Evolutionary conservation across 495 filamentous ascomycete genomes (phyloP), one percentile per base, ranked within the genome.

Genomic region (Aspergillus panamensis): DNA sequence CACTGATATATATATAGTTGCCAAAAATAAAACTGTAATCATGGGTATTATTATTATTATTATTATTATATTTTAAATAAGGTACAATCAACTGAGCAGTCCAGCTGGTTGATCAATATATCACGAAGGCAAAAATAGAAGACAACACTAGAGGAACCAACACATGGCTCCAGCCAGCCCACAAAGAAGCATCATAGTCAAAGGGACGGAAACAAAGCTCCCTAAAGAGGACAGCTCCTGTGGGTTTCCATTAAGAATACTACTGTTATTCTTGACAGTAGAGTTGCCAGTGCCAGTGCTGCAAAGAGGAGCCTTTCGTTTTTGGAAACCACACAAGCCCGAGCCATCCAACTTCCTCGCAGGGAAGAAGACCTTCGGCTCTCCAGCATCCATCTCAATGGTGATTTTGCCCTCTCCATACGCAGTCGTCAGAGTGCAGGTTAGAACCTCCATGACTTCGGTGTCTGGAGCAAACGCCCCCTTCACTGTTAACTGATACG

Each of bases 391-490:
- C 60, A 83, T 76, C 6, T 62, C 49, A 1, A 81, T 70, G 6
- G 63, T 60, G 5, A 84, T 56, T 12, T 57, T 69, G 0, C 80
- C 81, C 9, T 62, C 51, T 3, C 20, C 10, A 8, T 63, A 61
- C n/a, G 70, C 69, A 6, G 65, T 73, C 17, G 68, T 58, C 1
- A 57, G 61, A 3, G 62, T 68, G 61, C 82, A 84, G 42, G 64
- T 66, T 31, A 80, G 59, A 0, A 84, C 66, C 55, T 84, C 82
- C 14, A 77, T 63, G 0, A 82, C 48, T 59, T 62, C 53, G 52
- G 66, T 79, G 66, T 51, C 75, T 59, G 29, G 73, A 32, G 66
- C 50, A 39, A 68, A 67, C 17, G 69, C 64, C 12, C 74, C 66
- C 21, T 58, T 6, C 2, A 87, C 63, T 0, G 66, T 75, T n/a